A percentile compares a stretch with the other conserved stretches of the same genome.
These are phyloP conservation scores for Ogataea corticis DNA, from an alignment of 805 yeast species.

Conservation along the genomic window DNA sequence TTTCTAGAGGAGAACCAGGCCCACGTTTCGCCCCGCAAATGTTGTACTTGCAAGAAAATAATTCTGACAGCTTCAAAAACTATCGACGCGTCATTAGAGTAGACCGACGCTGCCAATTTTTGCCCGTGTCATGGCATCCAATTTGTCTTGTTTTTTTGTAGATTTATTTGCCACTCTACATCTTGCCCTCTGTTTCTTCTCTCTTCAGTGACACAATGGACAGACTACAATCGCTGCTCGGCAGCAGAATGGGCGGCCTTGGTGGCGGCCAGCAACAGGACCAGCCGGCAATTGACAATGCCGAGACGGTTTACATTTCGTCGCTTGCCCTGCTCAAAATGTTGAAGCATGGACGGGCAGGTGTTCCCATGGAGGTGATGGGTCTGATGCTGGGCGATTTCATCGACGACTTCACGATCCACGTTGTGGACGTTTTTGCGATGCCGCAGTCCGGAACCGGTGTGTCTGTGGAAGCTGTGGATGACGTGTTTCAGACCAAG, in stretches of 20 bases:
- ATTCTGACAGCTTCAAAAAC: neutral
- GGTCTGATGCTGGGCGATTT: constrained; percentile 98
- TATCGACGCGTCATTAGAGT: neutral
- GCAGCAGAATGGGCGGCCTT: constrained; percentile 35
- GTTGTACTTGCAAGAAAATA: neutral
- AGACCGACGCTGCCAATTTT: neutral
- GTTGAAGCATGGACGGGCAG: constrained; percentile 96
- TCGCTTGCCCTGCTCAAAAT: constrained; percentile 92
- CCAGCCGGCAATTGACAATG: constrained; percentile 86
- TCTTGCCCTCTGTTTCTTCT: neutral
- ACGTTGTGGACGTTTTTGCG: constrained; percentile 97
- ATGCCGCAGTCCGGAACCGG: constrained; percentile 99
- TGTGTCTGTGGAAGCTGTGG: constrained; percentile 98
- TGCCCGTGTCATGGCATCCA: neutral
- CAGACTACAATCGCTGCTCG: constrained; percentile 35
- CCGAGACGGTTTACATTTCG: constrained; percentile 95
- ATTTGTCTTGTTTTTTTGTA: neutral
- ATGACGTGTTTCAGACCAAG: constrained; percentile 96
- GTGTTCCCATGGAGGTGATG: constrained; percentile 83
- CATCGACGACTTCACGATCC: constrained; percentile 95
- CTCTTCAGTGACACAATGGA: constrained; percentile 24
- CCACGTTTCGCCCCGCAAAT: too few species aligned
- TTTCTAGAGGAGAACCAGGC: too few species aligned
- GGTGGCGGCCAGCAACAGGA: constrained; percentile 44
- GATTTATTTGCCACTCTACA: constrained; percentile 4